phyloP scores from a whole-genome alignment of 2,329 filamentous ascomycete species.

The Calonectria honghensis region DNA sequence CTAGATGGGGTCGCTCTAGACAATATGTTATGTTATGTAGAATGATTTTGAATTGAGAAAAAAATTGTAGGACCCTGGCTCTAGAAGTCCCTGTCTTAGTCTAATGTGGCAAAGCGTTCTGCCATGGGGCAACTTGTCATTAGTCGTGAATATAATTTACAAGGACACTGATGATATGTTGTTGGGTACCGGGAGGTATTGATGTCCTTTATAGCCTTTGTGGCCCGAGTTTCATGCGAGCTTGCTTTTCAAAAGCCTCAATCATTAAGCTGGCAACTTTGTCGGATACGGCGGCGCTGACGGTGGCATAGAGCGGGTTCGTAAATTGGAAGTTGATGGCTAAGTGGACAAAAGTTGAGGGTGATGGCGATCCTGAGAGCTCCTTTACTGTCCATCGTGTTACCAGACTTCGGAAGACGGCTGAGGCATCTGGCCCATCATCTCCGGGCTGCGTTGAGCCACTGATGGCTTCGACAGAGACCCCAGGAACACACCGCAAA shows the following conservation, averaged over 20 bases:
- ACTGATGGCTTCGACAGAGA: slow-evolving; percentile 85
- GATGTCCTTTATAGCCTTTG: slow-evolving; percentile 40
- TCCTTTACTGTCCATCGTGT: slow-evolving; percentile 81
- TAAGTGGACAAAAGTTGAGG: slow-evolving; percentile 82
- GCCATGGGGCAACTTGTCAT: neutral
- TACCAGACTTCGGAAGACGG: slow-evolving; percentile 79
- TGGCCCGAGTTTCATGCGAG: slow-evolving; percentile 67
- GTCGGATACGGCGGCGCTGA: slow-evolving; percentile 88
- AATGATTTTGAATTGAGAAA: slow-evolving; percentile 46
- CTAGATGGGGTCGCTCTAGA: slow-evolving; percentile 53
- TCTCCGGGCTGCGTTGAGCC: slow-evolving; percentile 72
- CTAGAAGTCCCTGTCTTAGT: slow-evolving; percentile 30
- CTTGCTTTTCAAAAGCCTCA: slow-evolving; percentile 91
- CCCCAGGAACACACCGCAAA: slow-evolving; percentile 84
- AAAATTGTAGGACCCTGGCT: slow-evolving; percentile 46
- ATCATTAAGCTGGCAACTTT: slow-evolving; percentile 93
- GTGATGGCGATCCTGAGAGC: slow-evolving; percentile 54
- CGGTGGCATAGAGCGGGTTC: slow-evolving; percentile 89
- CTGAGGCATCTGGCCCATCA: slow-evolving; percentile 62
- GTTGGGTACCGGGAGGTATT: neutral
- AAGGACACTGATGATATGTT: neutral
- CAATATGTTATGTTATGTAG: slow-evolving; percentile 48
- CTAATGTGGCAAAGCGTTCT: slow-evolving; percentile 23
- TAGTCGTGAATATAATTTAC: slow-evolving; percentile 29
- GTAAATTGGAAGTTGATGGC: slow-evolving; percentile 88